These are phyloP conservation scores for Vinca major DNA, from an alignment of 305 asterid genomes.

Conservation along the genomic window DNA sequence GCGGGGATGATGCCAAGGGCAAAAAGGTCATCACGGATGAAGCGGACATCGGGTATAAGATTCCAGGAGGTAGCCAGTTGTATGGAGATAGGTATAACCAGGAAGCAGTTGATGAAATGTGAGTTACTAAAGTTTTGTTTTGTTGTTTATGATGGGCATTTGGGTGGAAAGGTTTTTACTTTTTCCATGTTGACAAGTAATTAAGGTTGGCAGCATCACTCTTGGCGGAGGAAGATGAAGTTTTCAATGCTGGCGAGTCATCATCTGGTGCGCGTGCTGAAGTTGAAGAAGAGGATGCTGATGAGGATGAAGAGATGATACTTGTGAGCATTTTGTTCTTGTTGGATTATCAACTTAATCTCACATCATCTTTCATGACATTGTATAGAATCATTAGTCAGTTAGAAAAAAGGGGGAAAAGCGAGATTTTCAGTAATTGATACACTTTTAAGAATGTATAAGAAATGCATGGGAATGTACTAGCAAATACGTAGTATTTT, in stretches of 20 bases:
- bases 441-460: neutral
- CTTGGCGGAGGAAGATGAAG: constrained; percentile 75
- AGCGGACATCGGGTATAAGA: constrained; percentile 17
- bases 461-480: neutral
- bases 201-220: constrained; percentile 97
- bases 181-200: constrained; percentile 27
- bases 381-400: neutral
- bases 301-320: constrained; percentile 82
- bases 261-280: constrained; percentile 45
- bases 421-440: neutral
- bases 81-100: constrained; percentile 30
- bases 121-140: constrained; percentile 24
- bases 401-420: neutral
- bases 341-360: neutral
- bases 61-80: constrained; percentile 20
- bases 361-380: neutral
- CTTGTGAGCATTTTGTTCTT: constrained; percentile 38
- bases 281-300: constrained; percentile 37
- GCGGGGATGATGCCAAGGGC: constrained; percentile 38
- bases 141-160: constrained; percentile 1
- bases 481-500: neutral
- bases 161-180: constrained; percentile 20
- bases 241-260: constrained; percentile 46
- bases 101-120: constrained; percentile 70
- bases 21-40: constrained; percentile 40